phyloP scores from a whole-genome alignment of 345 rosid species.

The Moricandia moricandioides region DNA sequence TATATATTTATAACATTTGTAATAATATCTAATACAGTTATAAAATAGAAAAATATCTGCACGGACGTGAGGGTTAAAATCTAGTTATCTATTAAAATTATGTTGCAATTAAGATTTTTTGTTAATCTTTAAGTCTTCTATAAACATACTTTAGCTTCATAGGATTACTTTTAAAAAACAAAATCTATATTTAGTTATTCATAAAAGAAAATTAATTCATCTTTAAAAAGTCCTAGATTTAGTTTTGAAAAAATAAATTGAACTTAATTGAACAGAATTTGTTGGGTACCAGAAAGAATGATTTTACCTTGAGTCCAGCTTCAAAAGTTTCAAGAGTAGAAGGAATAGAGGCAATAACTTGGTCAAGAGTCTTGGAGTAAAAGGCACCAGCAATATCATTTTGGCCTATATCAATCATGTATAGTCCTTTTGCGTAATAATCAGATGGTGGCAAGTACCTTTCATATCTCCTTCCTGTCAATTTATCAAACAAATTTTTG shows the following conservation, averaged over 20 bases:
- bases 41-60: too few species aligned
- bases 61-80: too few species aligned
- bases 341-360: constrained; percentile 76
- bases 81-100: too few species aligned
- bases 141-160: background rate
- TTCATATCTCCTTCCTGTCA: constrained; percentile 50
- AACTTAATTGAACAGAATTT: background rate
- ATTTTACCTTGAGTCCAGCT: constrained; percentile 52
- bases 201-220: background rate
- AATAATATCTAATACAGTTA: too few species aligned
- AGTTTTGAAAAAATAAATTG: background rate
- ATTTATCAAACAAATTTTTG: background rate
- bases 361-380: constrained; percentile 82
- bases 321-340: constrained; percentile 67
- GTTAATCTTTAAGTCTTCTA: background rate
- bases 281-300: background rate
- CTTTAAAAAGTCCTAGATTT: background rate
- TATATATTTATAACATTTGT: too few species aligned
- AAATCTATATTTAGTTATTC: background rate
- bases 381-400: constrained; percentile 96
- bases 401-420: constrained; percentile 94
- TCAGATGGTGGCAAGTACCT: constrained; percentile 68
- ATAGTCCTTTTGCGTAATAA: constrained; percentile 62
- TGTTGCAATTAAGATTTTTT: background rate
- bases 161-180: background rate